Conservation (phyloP, 1,139 yeast species). For the Saccharomycopsis hybrid region DNA sequence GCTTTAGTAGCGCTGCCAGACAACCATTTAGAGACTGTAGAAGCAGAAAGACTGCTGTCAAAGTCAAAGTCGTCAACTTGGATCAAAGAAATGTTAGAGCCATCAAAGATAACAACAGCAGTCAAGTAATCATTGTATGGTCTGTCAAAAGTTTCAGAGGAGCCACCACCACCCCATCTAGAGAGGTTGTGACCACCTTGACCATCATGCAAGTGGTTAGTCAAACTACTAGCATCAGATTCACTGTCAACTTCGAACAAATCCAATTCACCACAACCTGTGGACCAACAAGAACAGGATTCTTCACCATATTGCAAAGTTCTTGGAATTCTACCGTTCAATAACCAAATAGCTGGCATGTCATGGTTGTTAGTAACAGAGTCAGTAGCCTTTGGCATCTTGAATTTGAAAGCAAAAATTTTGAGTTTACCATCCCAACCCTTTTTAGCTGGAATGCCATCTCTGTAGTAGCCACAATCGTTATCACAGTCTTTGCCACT, state of each 20-base stretch:
- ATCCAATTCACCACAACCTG: constrained; percentile 97
- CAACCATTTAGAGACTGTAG: constrained; percentile 53
- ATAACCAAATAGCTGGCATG: constrained; percentile 96
- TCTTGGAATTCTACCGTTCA: constrained; percentile 92
- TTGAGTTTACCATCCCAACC: constrained; percentile 78
- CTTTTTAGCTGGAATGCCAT: constrained; percentile 83
- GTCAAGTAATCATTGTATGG: constrained; percentile 73
- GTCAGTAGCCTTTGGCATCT: constrained; percentile 60
- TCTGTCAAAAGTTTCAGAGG: constrained; percentile 79
- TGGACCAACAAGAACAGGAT: constrained; percentile 87
- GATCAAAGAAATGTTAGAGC: constrained; percentile 50
- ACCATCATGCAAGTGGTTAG: constrained; percentile 79
- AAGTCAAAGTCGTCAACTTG: constrained; percentile 55
- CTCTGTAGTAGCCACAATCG: constrained; percentile 79
- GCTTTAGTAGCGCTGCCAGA: constrained; percentile 31
- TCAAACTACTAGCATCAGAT: constrained; percentile 66
- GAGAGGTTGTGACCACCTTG: constrained; percentile 61
- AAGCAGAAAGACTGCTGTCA: constrained; percentile 44
- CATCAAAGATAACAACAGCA: constrained; percentile 83
- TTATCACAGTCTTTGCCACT: constrained; percentile 57
- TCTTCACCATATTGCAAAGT: constrained; percentile 80
- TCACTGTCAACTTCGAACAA: constrained; percentile 63
- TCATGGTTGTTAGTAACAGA: constrained; percentile 48
- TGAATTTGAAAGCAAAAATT: constrained; percentile 84
- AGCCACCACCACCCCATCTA: constrained; percentile 70